Evolutionary conservation across 257 asterid genomes (phyloP), one percentile per base, ranked within the genome.

Genomic region (Nicotiana otophora): DNA sequence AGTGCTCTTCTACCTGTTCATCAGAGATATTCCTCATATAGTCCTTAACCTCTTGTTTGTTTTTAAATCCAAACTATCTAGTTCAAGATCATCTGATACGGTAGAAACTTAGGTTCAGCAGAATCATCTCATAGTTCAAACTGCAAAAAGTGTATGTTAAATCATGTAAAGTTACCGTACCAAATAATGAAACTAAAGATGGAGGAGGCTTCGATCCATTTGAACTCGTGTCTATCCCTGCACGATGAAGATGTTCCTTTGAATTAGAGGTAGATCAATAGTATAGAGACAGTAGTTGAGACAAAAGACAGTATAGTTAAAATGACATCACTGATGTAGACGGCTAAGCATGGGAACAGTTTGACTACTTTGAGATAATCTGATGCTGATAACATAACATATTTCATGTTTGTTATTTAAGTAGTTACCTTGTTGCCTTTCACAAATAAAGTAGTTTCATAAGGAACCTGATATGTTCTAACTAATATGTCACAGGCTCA

Each of bases 181-280:
- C 98, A 36, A 95, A 92, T 82, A 95, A 82, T 33, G 97, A 86
- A 36, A 89, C 89, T 82, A 93, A 66, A 23, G 98, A 95, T 68
- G 96, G 96, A 78, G 92, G 97, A 89, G 84, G 92, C 54, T 92
- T 86, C 34, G 94, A 83, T 84, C 82, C 93, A 81, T 85, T 88
- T 63, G 97, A 85, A 65, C 85, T 83, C 83, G 85, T 62, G 28
- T 89, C 93, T 62, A 90, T 86, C 69, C 94, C 98, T 91, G 91
- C 84, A 89, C 20, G 77, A 81, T 60, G 62, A 84, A 19, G 68
- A 46, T 10, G 53, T 11, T 23, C 46, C 46, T 7, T 57, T 72
- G 62, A 46, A 20, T 36, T 67, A 78, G 57, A 57, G 10, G 14
- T 26, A 68, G 42, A 74, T 78, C 60, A 68, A 54, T 42, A 33